phyloP scores from a whole-genome alignment of 768 basidiomycete species.

The Sistotremastrum suecicum region DNA sequence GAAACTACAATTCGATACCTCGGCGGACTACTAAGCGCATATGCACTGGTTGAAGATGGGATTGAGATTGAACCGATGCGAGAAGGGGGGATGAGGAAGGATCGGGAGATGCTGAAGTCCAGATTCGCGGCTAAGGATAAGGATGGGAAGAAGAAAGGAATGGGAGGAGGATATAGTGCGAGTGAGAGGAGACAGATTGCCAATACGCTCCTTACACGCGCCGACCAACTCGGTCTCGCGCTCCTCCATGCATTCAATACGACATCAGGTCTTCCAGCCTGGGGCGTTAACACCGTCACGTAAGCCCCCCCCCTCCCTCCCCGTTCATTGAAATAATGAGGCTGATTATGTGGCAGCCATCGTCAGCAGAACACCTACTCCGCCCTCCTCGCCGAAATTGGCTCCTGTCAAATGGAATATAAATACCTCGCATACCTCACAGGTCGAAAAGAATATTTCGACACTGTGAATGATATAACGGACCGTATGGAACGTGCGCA shows the following conservation, averaged over 20 bases:
- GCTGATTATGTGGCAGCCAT: too few species aligned
- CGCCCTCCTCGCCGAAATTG: constrained; percentile 26
- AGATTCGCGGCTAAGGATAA: too few species aligned
- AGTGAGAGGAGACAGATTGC: too few species aligned
- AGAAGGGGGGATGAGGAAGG: constrained; percentile 1
- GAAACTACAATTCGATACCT: constrained; percentile 36
- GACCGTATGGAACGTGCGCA: too few species aligned
- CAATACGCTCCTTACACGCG: constrained; percentile 37
- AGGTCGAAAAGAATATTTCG: constrained; percentile 24
- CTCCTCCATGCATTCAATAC: constrained; percentile 65
- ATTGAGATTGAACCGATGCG: constrained; percentile 35
- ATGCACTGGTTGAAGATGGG: constrained; percentile 22
- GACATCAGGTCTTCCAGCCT: constrained; percentile 55
- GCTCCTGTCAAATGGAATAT: constrained; percentile 35
- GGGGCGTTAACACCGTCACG: constrained; percentile 52
- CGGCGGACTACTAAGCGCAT: constrained; percentile 30
- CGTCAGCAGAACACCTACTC: too few species aligned
- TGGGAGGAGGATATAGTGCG: too few species aligned
- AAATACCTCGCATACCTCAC: constrained; percentile 38
- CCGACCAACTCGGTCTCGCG: constrained; percentile 64
- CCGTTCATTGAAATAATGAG: too few species aligned
- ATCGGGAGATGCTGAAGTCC: too few species aligned
- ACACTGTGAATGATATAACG: constrained; percentile 9
- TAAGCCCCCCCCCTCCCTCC: constrained; percentile 23
- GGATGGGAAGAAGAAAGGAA: too few species aligned